Conservation (phyloP, 2,329 filamentous ascomycete genomes). For the Microdochium nivale region DNA sequence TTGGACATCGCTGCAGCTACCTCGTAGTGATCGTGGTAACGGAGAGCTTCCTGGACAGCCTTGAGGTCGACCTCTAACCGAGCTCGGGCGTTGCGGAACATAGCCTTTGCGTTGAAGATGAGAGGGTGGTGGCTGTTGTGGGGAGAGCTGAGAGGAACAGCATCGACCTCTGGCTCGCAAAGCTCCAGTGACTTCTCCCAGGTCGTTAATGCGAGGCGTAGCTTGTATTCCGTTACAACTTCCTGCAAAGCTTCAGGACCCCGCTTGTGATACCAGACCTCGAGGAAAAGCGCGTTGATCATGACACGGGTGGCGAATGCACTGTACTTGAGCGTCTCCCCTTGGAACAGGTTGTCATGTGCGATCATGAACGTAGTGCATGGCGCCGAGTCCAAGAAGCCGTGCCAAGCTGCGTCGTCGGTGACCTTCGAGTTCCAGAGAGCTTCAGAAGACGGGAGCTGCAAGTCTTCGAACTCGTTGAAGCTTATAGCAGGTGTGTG, state of each 20-base stretch:
- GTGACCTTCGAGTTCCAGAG: conserved; percentile 80
- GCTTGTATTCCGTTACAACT: conserved; percentile 96
- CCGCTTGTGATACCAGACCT: conserved; percentile 98
- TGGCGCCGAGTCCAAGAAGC: conserved; percentile 62
- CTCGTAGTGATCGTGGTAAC: conserved; percentile 95
- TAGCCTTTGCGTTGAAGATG: conserved; percentile 95
- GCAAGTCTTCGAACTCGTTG: conserved; percentile 91
- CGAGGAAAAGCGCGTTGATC: conserved; percentile 97
- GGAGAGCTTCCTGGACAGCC: conserved; percentile 87
- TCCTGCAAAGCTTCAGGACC: conserved; percentile 96
- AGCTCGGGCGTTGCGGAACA: conserved; percentile 89
- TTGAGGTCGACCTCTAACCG: conserved; percentile 93
- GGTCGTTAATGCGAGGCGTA: conserved; percentile 90
- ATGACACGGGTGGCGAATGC: conserved; percentile 95
- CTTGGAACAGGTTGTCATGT: conserved; percentile 92
- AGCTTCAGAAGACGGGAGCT: conserved; percentile 86
- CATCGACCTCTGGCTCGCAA: conserved; percentile 83
- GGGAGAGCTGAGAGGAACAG: conserved; percentile 84
- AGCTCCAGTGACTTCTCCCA: conserved; percentile 95
- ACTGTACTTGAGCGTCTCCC: conserved; percentile 83
- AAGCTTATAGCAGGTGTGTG: conserved; percentile 97
- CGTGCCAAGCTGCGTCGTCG: conserved; percentile 78
- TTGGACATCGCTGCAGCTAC: conserved; percentile 95
- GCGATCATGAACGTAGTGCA: conserved; percentile 86
- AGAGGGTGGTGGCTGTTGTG: conserved; percentile 95